Evolutionary conservation across 2,329 filamentous ascomycete genomes (phyloP).

Genomic region (Colletotrichum spinosum): DNA sequence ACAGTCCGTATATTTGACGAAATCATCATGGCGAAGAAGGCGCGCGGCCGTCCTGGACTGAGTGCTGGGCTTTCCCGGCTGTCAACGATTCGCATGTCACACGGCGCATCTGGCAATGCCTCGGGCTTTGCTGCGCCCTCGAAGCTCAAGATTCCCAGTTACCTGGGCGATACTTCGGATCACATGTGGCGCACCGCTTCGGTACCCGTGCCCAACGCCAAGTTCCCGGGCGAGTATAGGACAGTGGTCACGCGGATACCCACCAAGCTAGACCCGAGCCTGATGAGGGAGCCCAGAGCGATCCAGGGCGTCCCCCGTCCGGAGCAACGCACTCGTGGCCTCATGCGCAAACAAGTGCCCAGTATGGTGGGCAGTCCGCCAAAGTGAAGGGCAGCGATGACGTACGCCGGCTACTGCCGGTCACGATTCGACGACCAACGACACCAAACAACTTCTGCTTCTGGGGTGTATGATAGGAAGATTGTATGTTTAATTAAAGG

Average conservation of each 20-base stretch:
- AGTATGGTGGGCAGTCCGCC: constrained; percentile 59
- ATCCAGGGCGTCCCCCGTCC: constrained; percentile 86
- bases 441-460: constrained; percentile 25
- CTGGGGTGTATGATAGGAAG: constrained; percentile 33
- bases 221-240: constrained; percentile 73
- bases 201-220: constrained; percentile 69
- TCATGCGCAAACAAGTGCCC: constrained; percentile 68
- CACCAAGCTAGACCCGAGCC: constrained; percentile 82
- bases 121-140: constrained; percentile 51
- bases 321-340: constrained; percentile 62
- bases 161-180: constrained; percentile 78
- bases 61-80: constrained; percentile 73
- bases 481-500: constrained; percentile 36
- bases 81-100: constrained; percentile 68
- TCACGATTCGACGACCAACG: constrained; percentile 32
- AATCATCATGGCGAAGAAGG: constrained; percentile 83
- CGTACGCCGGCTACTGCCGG: constrained; percentile 11
- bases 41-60: constrained; percentile 73
- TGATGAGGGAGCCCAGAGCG: constrained; percentile 92
- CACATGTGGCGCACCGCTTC: constrained; percentile 82
- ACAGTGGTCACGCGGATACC: constrained; percentile 75
- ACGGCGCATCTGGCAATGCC: constrained; percentile 59
- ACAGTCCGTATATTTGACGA: constrained; percentile 84
- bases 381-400: constrained; percentile 23
- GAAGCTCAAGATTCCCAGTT: constrained; percentile 63